Base-by-base conservation (phyloP, 441 rosid species). In the Manihot esculenta region DNA sequence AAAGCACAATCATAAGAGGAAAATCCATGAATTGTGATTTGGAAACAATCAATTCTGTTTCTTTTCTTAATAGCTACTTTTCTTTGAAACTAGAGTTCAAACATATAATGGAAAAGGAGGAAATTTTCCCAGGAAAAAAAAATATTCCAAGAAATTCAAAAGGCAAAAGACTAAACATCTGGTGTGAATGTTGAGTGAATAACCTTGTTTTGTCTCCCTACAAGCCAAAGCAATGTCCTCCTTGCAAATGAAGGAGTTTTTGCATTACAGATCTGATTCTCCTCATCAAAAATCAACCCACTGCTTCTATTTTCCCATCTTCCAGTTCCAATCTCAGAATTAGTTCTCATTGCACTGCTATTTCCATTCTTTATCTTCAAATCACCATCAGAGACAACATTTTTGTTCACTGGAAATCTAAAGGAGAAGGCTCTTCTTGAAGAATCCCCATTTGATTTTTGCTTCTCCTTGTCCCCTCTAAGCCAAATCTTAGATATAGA, bases 231-330 rank as follows among this genome's bases (percentile, higher is more conserved):
- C 82, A 94, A 81, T 64, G 99, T 90, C 81, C 89, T 92, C 81
- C 94, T 90, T 0, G 99, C 93, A 88, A 94, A 94, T 62, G 99
- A 92, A 35, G 99, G 97, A 30, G 96, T 89, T 75, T 84, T 89
- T 10, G 79, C 76, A 72, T 83, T 74, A 63, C 68, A 42, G 72
- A 83, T 89, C 50, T 84, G 87, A 27, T 81, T 86, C 73, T 84
- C 92, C 70, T 77, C 97, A 23, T 87, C 93, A 17, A 72, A 61
- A 2, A 80, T 78, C 20, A 26, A 27, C 66, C 80, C 86, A 7
- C 56, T 78, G 50, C 75, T 77, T 27, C 76, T 84, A 72, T 84
- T 78, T 38, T 27, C 82, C 81, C 70, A 76, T 67, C 82, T 84
- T 21, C 74, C 74, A 26, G 70, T 72, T 26, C 70, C 82, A 5